Conservation (phyloP, 371 early-diverging fungal genomes). For the Mortierella sp. region DNA sequence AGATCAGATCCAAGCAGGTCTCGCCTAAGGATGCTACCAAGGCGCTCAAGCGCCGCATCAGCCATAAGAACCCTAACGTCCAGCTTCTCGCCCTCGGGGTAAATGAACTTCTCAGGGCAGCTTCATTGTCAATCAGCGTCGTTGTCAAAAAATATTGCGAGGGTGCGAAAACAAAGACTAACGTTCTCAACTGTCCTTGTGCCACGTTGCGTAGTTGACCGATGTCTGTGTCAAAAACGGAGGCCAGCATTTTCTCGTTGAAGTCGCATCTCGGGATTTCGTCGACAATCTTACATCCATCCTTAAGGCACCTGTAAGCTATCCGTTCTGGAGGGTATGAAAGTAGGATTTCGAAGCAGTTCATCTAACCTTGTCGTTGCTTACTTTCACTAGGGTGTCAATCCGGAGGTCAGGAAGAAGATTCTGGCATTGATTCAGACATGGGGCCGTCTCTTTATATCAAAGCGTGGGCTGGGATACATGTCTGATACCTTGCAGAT, state of each 20-base stretch:
- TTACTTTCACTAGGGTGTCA: slow-evolving; percentile 60
- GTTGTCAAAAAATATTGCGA: neutral
- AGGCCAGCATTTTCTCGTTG: slow-evolving; percentile 87
- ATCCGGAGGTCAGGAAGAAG: slow-evolving; percentile 81
- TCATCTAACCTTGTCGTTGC: neutral
- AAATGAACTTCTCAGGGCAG: slow-evolving; percentile 8
- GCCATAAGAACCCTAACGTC: slow-evolving; percentile 93
- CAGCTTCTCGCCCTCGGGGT: slow-evolving; percentile 89
- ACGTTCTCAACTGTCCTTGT: slow-evolving; percentile 1
- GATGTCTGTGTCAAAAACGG: slow-evolving; percentile 97
- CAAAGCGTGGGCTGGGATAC: slow-evolving; percentile 80
- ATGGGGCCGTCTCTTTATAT: slow-evolving; percentile 89
- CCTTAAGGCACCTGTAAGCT: slow-evolving; percentile 73
- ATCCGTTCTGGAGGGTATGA: neutral
- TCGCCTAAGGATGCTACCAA: slow-evolving; percentile 82
- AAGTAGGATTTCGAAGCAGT: neutral
- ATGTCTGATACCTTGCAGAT: slow-evolving; percentile 79
- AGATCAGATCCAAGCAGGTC: slow-evolving; percentile 89
- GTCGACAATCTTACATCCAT: slow-evolving; percentile 83
- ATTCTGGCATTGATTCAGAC: slow-evolving; percentile 84
- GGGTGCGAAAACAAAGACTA: neutral
- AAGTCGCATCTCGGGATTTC: slow-evolving; percentile 91
- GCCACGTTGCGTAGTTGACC: slow-evolving; percentile 68
- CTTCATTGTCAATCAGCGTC: neutral
- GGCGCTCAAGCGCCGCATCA: slow-evolving; percentile 82